A percentile compares a stretch with the other conserved stretches of the same genome.
These are phyloP conservation scores for Nepenthes mirabilis DNA, from an alignment of 148 eudicot species.

Conservation along the genomic window DNA sequence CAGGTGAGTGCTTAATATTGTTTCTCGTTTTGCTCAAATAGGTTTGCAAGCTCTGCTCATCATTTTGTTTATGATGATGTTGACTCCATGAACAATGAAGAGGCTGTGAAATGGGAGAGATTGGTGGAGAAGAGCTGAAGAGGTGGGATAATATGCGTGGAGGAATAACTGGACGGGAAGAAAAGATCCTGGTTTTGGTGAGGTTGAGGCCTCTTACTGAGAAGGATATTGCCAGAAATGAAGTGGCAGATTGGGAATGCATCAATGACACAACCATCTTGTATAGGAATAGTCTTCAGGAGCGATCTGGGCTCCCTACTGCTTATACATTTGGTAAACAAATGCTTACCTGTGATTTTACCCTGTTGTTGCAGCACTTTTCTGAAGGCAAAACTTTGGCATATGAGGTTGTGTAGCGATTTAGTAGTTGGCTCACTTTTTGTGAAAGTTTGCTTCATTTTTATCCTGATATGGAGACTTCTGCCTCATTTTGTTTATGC, in stretches of 20 bases:
- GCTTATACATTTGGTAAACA: slow-evolving; percentile 73
- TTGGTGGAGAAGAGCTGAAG: slow-evolving; percentile 52
- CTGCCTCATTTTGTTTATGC: not conserved
- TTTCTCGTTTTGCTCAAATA: not conserved
- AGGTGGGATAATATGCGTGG: slow-evolving; percentile 46
- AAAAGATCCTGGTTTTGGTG: slow-evolving; percentile 87
- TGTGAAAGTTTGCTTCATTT: no score
- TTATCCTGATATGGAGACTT: not conserved
- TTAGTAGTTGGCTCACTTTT: no score
- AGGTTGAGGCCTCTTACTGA: slow-evolving; percentile 86
- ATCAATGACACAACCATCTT: slow-evolving; percentile 69
- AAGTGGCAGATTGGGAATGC: slow-evolving; percentile 96
- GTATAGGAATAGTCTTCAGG: slow-evolving; percentile 89
- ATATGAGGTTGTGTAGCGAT: no score
- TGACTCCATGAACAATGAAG: slow-evolving; percentile 6
- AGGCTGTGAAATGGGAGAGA: slow-evolving; percentile 44
- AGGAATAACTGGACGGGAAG: slow-evolving; percentile 38
- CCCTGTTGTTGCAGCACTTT: not conserved
- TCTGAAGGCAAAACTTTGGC: not conserved
- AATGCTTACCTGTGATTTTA: not conserved
- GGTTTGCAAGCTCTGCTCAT: slow-evolving; percentile 7
- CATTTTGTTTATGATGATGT: slow-evolving; percentile 11
- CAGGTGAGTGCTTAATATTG: not conserved
- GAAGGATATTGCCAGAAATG: slow-evolving; percentile 57
- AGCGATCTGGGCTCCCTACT: slow-evolving; percentile 88